Evolutionary conservation across 225 moss, liverwort and hornwort species (phyloP), one percentile per base, ranked within the genome.

Genomic region (Pleurozium schreberi): DNA sequence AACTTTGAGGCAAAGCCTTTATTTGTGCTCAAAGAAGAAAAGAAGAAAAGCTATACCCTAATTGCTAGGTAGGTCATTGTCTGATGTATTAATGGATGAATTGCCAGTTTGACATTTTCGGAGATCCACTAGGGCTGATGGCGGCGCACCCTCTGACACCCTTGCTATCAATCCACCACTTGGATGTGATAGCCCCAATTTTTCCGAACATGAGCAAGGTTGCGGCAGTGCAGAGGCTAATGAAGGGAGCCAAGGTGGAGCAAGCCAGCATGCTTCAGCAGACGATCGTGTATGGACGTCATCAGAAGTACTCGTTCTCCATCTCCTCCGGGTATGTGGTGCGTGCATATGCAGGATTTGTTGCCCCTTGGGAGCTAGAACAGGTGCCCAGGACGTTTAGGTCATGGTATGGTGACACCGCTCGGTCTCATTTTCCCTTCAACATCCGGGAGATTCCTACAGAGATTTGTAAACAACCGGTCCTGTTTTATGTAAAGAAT

Each of bases 221-320:
- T 13, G 71, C 85, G 42, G 96, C 94, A 78, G 92, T 98, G 83
- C 87, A 81, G 15, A 91, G 91, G 45, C 86, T 98, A 10, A 89
- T 90, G 89, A 92, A 95, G 85, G 96, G 96, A 21, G 92, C 96
- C 60, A 93, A 85, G 30, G 91, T 93, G 83, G 95, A 92, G 89
- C 96, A 96, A 76, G 94, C 94, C 73, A 94, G 94, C 87, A 88
- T 98, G 87, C 92, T 98, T 40, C 98, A 98, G 83, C 98, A 96
- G 88, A 92, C 98, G 20, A 93, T 96, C 20, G 92, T 93, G 31
- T 98, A 98, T 74, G 93, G 89, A 26, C 90, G 90, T 27, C 91
- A 93, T 52, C 92, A 87, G 61, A 86, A 93, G 31, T 96, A 95
- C 87, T 96, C 98, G 8, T 98, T 96, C 88, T 96, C 98, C 31